phyloP scores from a whole-genome alignment of 345 rosid genomes.

The Gossypium longicalyx region DNA sequence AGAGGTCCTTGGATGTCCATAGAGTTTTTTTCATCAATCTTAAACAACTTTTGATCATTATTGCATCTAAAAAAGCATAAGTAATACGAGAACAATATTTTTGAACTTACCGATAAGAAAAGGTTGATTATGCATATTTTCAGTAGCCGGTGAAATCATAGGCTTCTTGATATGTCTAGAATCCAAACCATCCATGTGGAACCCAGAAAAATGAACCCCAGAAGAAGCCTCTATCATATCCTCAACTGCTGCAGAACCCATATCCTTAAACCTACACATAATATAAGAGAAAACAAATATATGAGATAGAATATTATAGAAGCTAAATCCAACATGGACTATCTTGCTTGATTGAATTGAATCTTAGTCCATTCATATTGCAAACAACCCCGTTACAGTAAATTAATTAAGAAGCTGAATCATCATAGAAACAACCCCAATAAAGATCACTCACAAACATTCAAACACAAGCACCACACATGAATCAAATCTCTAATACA shows the following conservation, averaged over 20 bases:
- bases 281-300: not conserved
- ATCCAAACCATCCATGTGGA: conserved; percentile 69
- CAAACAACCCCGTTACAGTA: conserved; percentile 3
- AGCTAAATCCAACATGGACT: not conserved
- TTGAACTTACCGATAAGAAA: conserved; percentile 73
- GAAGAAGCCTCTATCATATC: conserved; percentile 89
- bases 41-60: not conserved
- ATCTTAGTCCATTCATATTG: not conserved
- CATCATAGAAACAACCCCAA: not conserved
- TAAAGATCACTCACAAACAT: not conserved
- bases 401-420: not conserved
- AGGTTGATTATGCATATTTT: conserved; percentile 67
- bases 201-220: conserved; percentile 81
- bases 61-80: not conserved
- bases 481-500: conserved; percentile 5
- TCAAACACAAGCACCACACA: not conserved
- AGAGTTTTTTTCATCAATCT: not conserved
- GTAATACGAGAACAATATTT: not conserved
- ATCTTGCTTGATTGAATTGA: not conserved
- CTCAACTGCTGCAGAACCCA: conserved; percentile 67
- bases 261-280: conserved; percentile 25
- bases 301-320: not conserved
- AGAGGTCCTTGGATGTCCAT: not conserved
- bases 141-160: conserved; percentile 45
- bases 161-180: conserved; percentile 32